Percentiles rank a stretch among this genome's conserved stretches.
These are phyloP conservation scores for Phytomonas francai DNA, from an alignment of 208 protist species.

Conservation along the genomic window DNA sequence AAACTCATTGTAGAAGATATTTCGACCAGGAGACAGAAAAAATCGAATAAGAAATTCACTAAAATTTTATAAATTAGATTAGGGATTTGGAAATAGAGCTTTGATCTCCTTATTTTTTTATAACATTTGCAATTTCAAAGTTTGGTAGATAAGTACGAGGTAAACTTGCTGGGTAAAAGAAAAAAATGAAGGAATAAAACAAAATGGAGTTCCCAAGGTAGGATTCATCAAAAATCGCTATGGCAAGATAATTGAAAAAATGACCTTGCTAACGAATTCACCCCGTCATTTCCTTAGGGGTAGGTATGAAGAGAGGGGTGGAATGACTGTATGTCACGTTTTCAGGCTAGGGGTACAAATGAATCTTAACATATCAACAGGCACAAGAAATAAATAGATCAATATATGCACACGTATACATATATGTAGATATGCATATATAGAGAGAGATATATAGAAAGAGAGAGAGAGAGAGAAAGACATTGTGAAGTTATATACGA, in stretches of 20 bases:
- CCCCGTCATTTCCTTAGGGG: background rate
- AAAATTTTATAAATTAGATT: conserved; percentile 2
- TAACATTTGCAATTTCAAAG: background rate
- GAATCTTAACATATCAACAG: background rate
- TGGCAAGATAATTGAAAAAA: background rate
- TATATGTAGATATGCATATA: conserved; percentile 6
- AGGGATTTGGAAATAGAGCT: background rate
- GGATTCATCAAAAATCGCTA: background rate
- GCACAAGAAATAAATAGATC: conserved; percentile 10
- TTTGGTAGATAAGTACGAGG: too few relatives aligned
- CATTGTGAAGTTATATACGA: background rate
- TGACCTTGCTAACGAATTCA: background rate
- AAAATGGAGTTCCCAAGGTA: conserved; percentile 1
- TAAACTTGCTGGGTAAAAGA: too few relatives aligned
- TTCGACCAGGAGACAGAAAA: background rate
- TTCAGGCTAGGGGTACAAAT: background rate
- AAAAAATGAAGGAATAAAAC: background rate
- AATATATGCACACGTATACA: conserved; percentile 14
- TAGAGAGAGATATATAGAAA: background rate
- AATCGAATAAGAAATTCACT: conserved; percentile 6
- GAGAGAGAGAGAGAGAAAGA: conserved; percentile 5
- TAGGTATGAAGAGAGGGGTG: background rate
- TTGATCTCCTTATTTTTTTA: background rate
- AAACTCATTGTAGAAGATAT: conserved; percentile 17
- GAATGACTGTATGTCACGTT: background rate